Evolutionary conservation across 2,329 filamentous ascomycete genomes (phyloP).

Genomic region (Colletotrichum liriopes): DNA sequence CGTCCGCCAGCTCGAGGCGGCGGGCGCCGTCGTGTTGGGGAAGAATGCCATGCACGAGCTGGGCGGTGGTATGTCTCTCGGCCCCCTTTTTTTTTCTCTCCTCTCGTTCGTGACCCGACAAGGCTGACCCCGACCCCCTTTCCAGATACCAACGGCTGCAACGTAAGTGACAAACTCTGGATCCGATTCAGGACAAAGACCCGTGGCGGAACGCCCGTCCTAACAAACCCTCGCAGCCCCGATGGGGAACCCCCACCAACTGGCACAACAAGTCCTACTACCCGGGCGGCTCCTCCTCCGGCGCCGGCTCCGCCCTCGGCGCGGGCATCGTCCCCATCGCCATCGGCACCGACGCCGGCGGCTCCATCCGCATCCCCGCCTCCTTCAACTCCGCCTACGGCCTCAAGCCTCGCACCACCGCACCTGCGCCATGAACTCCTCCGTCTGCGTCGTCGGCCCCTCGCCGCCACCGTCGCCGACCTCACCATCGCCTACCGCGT

Average conservation of each 20-base stretch:
- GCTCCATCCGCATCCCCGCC: slow-evolving; percentile 81
- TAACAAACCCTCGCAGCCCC: slow-evolving; percentile 64
- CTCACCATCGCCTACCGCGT: slow-evolving; percentile 86
- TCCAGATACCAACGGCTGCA: slow-evolving; percentile 85
- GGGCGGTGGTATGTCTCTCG: slow-evolving; percentile 69
- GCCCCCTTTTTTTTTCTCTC: slow-evolving; percentile 47
- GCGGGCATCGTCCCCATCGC: slow-evolving; percentile 82
- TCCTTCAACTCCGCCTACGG: slow-evolving; percentile 87
- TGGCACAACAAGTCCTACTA: slow-evolving; percentile 85
- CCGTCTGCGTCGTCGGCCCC: slow-evolving; percentile 77
- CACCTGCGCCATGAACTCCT: slow-evolving; percentile 69
- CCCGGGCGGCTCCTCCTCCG: slow-evolving; percentile 85
- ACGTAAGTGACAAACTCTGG: slow-evolving; percentile 59
- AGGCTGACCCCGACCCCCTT: slow-evolving; percentile 38
- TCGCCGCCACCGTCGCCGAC: slow-evolving; percentile 83
- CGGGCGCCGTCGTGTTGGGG: slow-evolving; percentile 82
- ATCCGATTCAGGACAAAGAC: background rate
- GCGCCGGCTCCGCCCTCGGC: slow-evolving; percentile 79
- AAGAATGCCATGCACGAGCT: slow-evolving; percentile 88
- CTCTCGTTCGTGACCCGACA: slow-evolving; percentile 2
- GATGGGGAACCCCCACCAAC: slow-evolving; percentile 82
- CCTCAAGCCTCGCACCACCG: slow-evolving; percentile 83
- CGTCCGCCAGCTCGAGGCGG: slow-evolving; percentile 78
- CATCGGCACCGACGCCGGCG: slow-evolving; percentile 81
- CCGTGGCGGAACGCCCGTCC: too few species aligned